Percentiles rank a stretch among this genome's conserved stretches.
Conservation (phyloP, 2,329 filamentous ascomycete species). For the Ramularia endophylla region DNA sequence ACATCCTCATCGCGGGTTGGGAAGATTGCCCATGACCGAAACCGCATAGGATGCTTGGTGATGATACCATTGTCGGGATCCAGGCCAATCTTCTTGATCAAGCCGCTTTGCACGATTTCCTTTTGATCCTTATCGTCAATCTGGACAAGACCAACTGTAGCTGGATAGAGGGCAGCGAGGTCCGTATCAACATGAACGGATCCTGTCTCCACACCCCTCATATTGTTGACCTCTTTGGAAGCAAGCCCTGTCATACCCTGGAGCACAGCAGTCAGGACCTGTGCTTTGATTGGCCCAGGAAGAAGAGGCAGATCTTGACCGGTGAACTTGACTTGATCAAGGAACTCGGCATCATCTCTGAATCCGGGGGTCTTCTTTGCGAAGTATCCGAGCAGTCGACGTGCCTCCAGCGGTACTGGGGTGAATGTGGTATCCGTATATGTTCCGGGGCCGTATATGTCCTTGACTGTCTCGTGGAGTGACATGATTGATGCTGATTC, state of each 20-base stretch:
- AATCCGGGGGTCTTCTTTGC: slow-evolving; percentile 37
- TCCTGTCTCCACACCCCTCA: slow-evolving; percentile 22
- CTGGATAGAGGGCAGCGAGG: slow-evolving; percentile 43
- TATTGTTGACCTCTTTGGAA: slow-evolving; percentile 35
- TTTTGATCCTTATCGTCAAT: slow-evolving; percentile 35
- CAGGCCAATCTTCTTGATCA: slow-evolving; percentile 21
- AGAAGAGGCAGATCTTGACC: slow-evolving; percentile 37
- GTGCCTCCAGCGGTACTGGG: slow-evolving; percentile 34
- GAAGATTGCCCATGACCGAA: slow-evolving; percentile 43
- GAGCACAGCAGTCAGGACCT: slow-evolving; percentile 37
- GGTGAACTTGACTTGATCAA: slow-evolving; percentile 35
- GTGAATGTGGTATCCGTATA: slow-evolving; percentile 35
- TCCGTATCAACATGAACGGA: slow-evolving; percentile 43
- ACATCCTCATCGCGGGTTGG: slow-evolving; percentile 41
- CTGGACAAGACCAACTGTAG: slow-evolving; percentile 34
- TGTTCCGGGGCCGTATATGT: slow-evolving; percentile 37
- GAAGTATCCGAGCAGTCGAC: slow-evolving; percentile 35
- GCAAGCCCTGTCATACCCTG: slow-evolving; percentile 42
- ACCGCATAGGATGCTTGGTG: slow-evolving; percentile 37
- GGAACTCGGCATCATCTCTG: slow-evolving; percentile 30
- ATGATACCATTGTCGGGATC: slow-evolving; percentile 29
- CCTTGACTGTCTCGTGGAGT: slow-evolving; percentile 10
- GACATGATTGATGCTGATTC: no score
- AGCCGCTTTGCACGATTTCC: slow-evolving; percentile 25
- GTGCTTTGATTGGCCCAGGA: slow-evolving; percentile 41